phyloP scores from a whole-genome alignment of 176 grass and related monocot species.

The Triticum urartu region DNA sequence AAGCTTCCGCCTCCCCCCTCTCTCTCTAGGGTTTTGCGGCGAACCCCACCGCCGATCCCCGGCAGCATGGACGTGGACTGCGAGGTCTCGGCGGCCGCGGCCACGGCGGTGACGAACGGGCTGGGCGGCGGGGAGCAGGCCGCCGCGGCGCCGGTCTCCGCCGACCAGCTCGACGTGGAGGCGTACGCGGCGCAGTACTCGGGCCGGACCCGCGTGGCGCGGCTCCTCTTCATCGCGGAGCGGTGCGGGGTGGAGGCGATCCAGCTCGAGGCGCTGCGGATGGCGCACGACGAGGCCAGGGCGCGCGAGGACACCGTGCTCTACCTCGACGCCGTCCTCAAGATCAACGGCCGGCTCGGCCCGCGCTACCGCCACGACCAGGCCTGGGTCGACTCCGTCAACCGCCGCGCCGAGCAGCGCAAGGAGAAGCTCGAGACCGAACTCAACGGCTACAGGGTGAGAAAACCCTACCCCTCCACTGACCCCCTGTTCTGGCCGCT shows the following conservation, averaged over 20 bases:
- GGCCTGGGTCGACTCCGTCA: constrained; percentile 57
- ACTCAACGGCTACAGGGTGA: constrained; percentile 84
- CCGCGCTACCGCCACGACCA: constrained; percentile 53
- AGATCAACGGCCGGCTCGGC: constrained; percentile 57
- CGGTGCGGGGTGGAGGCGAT: constrained; percentile 61
- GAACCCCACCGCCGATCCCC: constrained; percentile 29
- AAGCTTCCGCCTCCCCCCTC: neutral
- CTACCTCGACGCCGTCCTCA: constrained; percentile 52
- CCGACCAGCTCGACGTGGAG: constrained; percentile 93
- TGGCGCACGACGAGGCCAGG: constrained; percentile 86
- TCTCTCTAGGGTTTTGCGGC: constrained; percentile 40
- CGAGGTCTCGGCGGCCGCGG: constrained; percentile 40
- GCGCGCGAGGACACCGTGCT: constrained; percentile 60
- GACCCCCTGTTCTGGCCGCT: neutral
- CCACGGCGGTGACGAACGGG: constrained; percentile 47
- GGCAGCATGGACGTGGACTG: constrained; percentile 67
- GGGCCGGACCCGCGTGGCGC: constrained; percentile 62
- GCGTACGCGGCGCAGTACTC: constrained; percentile 85
- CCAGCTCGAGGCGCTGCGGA: constrained; percentile 75
- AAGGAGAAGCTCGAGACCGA: constrained; percentile 97
- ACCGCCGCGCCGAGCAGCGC: constrained; percentile 54
- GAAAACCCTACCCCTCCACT: neutral
- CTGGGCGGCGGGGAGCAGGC: constrained; percentile 34
- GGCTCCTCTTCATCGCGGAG: constrained; percentile 78
- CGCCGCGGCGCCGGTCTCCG: constrained; percentile 41